A percentile compares a stretch with the other conserved stretches of the same genome.
Evolutionary conservation across 208 protist species (phyloP).

Genomic region (Crithidia expoeki): DNA sequence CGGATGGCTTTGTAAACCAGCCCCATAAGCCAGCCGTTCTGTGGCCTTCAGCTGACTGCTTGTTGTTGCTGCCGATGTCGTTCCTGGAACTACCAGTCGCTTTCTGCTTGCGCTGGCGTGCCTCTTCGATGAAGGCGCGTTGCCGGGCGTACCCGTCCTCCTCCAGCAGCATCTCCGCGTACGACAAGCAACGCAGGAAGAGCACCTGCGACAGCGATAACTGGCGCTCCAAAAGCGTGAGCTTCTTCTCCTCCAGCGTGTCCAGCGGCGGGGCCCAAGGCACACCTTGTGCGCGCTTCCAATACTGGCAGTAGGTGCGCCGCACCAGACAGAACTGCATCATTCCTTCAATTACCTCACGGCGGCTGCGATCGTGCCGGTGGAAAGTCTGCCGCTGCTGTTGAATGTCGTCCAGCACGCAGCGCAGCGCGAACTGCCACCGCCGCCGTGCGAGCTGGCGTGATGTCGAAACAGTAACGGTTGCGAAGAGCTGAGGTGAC

Average conservation of each 20-base stretch:
- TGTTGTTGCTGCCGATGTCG: background rate
- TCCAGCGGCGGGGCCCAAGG: slow-evolving; percentile 72
- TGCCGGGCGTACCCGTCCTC: slow-evolving; percentile 42
- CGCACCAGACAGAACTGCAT: slow-evolving; percentile 60
- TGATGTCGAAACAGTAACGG: background rate
- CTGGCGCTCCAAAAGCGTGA: slow-evolving; percentile 55
- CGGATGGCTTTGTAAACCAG: slow-evolving; percentile 3
- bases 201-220: slow-evolving; percentile 70
- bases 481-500: background rate
- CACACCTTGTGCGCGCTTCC: slow-evolving; percentile 53
- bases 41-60: background rate
- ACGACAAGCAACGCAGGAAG: slow-evolving; percentile 78
- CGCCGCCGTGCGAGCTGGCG: slow-evolving; percentile 27
- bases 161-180: slow-evolving; percentile 65
- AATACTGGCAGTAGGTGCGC: slow-evolving; percentile 67
- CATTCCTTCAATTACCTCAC: slow-evolving; percentile 46
- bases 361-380: slow-evolving; percentile 14
- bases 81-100: background rate
- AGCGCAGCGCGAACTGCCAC: slow-evolving; percentile 50
- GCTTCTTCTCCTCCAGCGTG: slow-evolving; percentile 36
- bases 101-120: background rate
- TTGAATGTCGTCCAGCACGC: slow-evolving; percentile 35
- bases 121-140: slow-evolving; percentile 46
- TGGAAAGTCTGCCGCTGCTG: slow-evolving; percentile 17
- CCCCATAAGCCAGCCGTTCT: slow-evolving; percentile 5